phyloP scores from a whole-genome alignment of 805 yeast genomes.

The Hagleromyces aurorensis region DNA sequence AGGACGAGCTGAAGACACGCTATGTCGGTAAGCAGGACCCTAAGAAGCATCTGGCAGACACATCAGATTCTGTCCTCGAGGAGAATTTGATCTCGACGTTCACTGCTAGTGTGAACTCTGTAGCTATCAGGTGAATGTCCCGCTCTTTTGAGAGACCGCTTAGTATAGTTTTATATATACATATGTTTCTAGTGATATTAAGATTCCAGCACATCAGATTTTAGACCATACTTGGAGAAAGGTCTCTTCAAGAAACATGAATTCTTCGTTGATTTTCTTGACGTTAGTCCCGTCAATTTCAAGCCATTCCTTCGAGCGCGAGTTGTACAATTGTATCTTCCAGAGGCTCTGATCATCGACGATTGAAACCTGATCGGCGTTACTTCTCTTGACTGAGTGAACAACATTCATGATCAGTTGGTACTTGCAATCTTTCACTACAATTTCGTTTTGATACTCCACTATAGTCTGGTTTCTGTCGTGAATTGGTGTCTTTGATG shows the following conservation, averaged over 20 bases:
- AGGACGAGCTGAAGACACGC: conserved; percentile 86
- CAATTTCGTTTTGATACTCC: conserved; percentile 40
- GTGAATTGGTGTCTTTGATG: conserved; percentile 29
- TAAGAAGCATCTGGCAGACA: conserved; percentile 88
- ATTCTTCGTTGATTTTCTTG: conserved; percentile 42
- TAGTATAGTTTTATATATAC: not conserved
- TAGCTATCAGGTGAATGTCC: conserved; percentile 72
- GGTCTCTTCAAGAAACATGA: conserved; percentile 53
- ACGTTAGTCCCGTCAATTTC: conserved; percentile 48
- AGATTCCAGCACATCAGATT: no score
- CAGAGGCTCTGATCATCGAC: conserved; percentile 34
- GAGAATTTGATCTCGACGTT: conserved; percentile 82
- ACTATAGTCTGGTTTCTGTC: conserved; percentile 56
- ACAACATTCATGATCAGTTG: conserved; percentile 43
- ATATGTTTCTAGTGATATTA: conserved; percentile 4
- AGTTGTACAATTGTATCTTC: conserved; percentile 43
- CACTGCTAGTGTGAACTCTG: conserved; percentile 83
- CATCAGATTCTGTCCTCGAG: conserved; percentile 79
- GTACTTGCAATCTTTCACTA: conserved; percentile 33
- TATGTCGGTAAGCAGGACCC: conserved; percentile 99
- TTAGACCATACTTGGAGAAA: conserved; percentile 71
- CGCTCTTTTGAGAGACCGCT: not conserved
- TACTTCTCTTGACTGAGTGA: conserved; percentile 23
- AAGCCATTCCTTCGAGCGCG: conserved; percentile 42
- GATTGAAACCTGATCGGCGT: conserved; percentile 4